Evolutionary conservation across 2,329 filamentous ascomycete genomes (phyloP), one percentile per base, ranked within the genome.

Genomic region (Aspergillus sp.): DNA sequence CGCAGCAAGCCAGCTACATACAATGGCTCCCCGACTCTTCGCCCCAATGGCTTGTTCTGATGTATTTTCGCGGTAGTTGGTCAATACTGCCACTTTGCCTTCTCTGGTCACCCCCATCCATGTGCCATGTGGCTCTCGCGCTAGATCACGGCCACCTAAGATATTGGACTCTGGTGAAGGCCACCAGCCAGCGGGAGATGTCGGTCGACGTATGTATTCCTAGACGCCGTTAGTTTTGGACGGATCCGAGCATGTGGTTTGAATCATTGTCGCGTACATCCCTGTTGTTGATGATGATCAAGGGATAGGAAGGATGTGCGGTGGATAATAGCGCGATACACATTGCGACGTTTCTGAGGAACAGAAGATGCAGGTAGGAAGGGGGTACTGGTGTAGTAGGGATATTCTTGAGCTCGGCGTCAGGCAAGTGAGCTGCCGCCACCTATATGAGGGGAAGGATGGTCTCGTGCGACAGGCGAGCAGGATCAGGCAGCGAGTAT

Each of bases 241-340:
- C 28, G 54, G 39, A 36, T 52, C 58, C 28, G 32, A 39, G 47
- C 9, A 50, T 49, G 23, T 39, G 10, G n/a, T 19, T 30, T 56
- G 32, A 50, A 17, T 28, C 23, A 32, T 49, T 47, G 15, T 53
- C 38, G 61, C 71, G 58, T 75, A 82, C 90, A 79, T 94, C 91
- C 68, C 91, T 85, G 74, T 94, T 94, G 78, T 92, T 87, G 72
- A 92, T 81, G 62, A 91, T 78, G 68, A 94, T 89, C 62, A 93
- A 82, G 25, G 89, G 84, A 76, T 93, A 93, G 66, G 84, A 81
- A 9, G 91, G 90, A 72, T 93, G 90, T 49, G 88, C 84, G 17
- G 90, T 93, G 25, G 90, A 91, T 60, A 91, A 80, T 49, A 93
- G 80, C 52, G 87, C 85, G 75, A 91, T 91, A 73, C 89, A 91